These are phyloP conservation scores for Gamsiella multidivaricata DNA, from an alignment of 192 early-diverging fungal species.

Conservation along the genomic window DNA sequence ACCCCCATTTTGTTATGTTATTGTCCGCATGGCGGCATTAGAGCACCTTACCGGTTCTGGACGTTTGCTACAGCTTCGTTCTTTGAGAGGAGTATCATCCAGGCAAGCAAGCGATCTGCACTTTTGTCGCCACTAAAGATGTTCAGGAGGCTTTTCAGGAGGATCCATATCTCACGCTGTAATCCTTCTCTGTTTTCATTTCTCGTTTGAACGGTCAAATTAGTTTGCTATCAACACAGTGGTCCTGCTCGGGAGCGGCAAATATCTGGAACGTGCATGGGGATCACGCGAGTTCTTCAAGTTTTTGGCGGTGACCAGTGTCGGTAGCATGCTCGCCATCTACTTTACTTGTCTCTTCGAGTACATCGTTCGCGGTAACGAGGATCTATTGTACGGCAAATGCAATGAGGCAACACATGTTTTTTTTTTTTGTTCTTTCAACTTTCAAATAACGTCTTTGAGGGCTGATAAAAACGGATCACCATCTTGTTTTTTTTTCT, in stretches of 20 bases:
- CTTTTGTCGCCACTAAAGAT: too few relatives aligned
- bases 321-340: conserved; percentile 62
- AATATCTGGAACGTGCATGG: conserved; percentile 89
- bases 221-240: conserved; percentile 30
- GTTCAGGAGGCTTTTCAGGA: not conserved
- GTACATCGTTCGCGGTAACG: conserved; percentile 65
- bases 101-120: conserved; percentile 14
- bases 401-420: not conserved
- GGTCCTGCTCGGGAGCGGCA: conserved; percentile 69
- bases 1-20: not conserved
- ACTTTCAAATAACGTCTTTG: not conserved
- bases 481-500: too few relatives aligned
- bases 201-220: too few relatives aligned
- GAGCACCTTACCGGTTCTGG: conserved; percentile 40
- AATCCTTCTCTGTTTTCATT: not conserved
- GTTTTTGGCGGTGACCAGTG: conserved; percentile 69
- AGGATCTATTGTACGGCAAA: conserved; percentile 63
- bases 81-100: conserved; percentile 36
- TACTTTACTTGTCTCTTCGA: conserved; percentile 65
- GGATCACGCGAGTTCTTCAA: conserved; percentile 78
- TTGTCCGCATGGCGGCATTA: conserved; percentile 2
- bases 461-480: not conserved
- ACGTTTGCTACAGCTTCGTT: conserved; percentile 54
- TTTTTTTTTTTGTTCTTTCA: not conserved
- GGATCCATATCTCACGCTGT: too few relatives aligned